Evolutionary conservation across 2,329 filamentous ascomycete genomes (phyloP).

Genomic region (Ophiobolus disseminans): DNA sequence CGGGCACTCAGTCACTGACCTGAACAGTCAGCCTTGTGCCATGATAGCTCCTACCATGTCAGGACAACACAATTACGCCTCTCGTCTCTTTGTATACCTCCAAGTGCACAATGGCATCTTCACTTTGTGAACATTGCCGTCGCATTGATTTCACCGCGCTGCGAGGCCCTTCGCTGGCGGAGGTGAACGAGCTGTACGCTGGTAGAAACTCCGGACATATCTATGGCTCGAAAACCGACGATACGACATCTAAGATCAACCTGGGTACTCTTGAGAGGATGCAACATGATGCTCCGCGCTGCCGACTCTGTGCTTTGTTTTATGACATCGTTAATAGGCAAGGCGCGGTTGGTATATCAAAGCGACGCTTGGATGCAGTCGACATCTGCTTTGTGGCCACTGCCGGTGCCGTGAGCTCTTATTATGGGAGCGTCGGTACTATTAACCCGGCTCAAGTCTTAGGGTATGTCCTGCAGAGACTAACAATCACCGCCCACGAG

Average conservation of each 20-base stretch:
- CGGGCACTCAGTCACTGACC: too few relatives aligned
- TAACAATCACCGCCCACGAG: neutral
- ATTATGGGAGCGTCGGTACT: neutral
- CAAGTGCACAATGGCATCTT: too few relatives aligned
- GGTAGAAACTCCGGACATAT: neutral
- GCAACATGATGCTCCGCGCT: neutral
- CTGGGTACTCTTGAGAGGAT: neutral
- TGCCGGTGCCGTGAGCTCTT: neutral
- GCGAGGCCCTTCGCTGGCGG: neutral
- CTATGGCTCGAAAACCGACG: neutral
- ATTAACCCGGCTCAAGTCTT: neutral
- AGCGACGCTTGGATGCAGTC: neutral
- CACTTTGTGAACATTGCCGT: neutral
- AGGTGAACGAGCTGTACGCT: neutral
- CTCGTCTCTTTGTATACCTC: too few relatives aligned
- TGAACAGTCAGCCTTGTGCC: too few relatives aligned
- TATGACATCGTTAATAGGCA: neutral
- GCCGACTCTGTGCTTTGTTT: neutral
- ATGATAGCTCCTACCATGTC: too few relatives aligned
- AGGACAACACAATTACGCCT: too few relatives aligned
- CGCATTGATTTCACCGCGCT: neutral
- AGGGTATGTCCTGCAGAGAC: neutral
- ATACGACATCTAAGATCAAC: neutral
- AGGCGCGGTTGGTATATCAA: neutral
- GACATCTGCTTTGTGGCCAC: neutral